These are phyloP conservation scores for Helenozyma rhizophorensis DNA, from an alignment of 805 yeast genomes.

Conservation along the genomic window DNA sequence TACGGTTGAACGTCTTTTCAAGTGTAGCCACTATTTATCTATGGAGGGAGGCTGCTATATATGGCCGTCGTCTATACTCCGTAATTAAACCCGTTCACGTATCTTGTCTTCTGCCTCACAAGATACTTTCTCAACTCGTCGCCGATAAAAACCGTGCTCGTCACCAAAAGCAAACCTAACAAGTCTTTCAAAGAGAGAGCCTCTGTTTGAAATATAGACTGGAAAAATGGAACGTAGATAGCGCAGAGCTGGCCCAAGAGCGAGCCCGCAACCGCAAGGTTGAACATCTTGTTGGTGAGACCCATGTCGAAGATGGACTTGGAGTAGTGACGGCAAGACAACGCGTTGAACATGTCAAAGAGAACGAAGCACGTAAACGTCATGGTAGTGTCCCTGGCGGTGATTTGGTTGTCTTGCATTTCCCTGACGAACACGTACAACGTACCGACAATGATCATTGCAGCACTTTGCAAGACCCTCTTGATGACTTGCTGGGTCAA, in stretches of 20 bases:
- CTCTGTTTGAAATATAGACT: conserved; percentile 90
- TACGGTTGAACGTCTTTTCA: no score
- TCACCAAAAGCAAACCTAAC: conserved; percentile 52
- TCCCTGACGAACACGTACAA: conserved; percentile 80
- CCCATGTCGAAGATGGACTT: conserved; percentile 85
- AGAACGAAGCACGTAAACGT: conserved; percentile 95
- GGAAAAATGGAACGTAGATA: conserved; percentile 90
- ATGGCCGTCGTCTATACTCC: conserved; percentile 6
- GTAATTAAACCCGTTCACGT: conserved; percentile 10
- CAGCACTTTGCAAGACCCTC: conserved; percentile 73
- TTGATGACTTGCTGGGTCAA: conserved; percentile 64
- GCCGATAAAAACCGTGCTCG: conserved; percentile 78
- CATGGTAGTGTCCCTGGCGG: conserved; percentile 97
- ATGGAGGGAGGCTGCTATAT: no score
- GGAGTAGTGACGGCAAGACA: conserved; percentile 84
- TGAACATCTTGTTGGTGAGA: conserved; percentile 81
- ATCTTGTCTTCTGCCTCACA: conserved; percentile 19
- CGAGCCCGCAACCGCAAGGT: conserved; percentile 85
- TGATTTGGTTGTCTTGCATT: conserved; percentile 77
- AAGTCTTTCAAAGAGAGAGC: conserved; percentile 72
- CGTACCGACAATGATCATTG: conserved; percentile 78
- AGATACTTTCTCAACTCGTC: conserved; percentile 75
- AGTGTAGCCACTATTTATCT: no score
- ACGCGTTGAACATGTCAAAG: conserved; percentile 95
- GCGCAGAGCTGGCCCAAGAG: conserved; percentile 89